phyloP scores from a whole-genome alignment of 2,329 filamentous ascomycete species.

The Incumbomyces delicatus region DNA sequence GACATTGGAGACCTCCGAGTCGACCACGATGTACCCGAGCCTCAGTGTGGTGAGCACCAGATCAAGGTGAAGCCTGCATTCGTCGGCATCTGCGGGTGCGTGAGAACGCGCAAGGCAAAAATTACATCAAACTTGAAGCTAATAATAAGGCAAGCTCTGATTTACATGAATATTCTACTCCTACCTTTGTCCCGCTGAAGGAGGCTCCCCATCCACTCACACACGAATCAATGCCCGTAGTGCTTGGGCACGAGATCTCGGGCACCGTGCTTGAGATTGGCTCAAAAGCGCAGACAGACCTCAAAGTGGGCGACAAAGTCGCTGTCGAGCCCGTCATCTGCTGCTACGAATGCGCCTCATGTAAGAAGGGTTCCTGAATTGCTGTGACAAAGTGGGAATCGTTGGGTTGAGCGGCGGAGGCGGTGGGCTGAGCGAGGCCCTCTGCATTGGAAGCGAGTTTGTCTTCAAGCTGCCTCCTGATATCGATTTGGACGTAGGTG shows the following conservation, averaged over 20 bases:
- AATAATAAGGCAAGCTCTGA: background rate
- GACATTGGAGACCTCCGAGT: slow-evolving; percentile 28
- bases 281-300: slow-evolving; percentile 30
- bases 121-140: background rate
- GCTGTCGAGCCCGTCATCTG: slow-evolving; percentile 52
- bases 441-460: slow-evolving; percentile 42
- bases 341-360: slow-evolving; percentile 48
- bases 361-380: slow-evolving; percentile 45
- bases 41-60: slow-evolving; percentile 39
- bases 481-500: slow-evolving; percentile 42
- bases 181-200: slow-evolving; percentile 38
- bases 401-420: slow-evolving; percentile 41
- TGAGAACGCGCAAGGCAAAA: background rate
- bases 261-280: slow-evolving; percentile 53
- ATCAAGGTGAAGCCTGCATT: slow-evolving; percentile 29
- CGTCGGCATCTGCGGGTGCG: slow-evolving; percentile 1
- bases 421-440: slow-evolving; percentile 47
- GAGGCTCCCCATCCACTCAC: slow-evolving; percentile 47
- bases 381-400: slow-evolving; percentile 48
- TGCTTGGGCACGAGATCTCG: slow-evolving; percentile 56
- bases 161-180: slow-evolving; percentile 42
- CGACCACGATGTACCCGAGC: slow-evolving; percentile 27
- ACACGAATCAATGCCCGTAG: slow-evolving; percentile 47
- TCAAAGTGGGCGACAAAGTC: slow-evolving; percentile 48
- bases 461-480: slow-evolving; percentile 44